These are phyloP conservation scores for Cladobotryum protrusum DNA, from an alignment of 2,329 filamentous ascomycete genomes.

Conservation along the genomic window DNA sequence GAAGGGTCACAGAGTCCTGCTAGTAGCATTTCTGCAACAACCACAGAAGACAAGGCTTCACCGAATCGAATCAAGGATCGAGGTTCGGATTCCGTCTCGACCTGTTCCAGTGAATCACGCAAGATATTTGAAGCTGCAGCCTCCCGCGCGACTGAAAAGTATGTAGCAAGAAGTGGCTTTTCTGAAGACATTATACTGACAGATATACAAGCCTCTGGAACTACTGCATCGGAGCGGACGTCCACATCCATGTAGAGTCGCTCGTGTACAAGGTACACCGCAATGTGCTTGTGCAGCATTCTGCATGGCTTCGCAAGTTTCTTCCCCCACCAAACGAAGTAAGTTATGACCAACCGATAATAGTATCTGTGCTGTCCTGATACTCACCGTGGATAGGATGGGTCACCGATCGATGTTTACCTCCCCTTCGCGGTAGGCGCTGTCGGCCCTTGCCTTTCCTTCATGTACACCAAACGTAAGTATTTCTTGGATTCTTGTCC, in stretches of 20 bases:
- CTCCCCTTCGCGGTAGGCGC: constrained; percentile 20
- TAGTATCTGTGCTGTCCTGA: not conserved
- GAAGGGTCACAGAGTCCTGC: not conserved
- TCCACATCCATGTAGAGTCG: constrained; percentile 21
- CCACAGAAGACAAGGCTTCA: not conserved
- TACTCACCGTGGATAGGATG: constrained; percentile 19
- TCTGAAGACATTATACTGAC: not conserved
- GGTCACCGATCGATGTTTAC: constrained; percentile 20
- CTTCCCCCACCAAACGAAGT: constrained; percentile 25
- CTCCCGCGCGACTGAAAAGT: constrained; percentile 22
- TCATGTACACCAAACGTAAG: constrained; percentile 31
- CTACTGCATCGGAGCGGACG: constrained; percentile 27
- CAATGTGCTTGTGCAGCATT: constrained; percentile 26
- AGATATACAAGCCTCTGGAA: constrained; percentile 23
- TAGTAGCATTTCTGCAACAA: constrained; percentile 9
- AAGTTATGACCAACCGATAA: constrained; percentile 1
- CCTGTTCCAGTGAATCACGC: constrained; percentile 12
- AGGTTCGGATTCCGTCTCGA: not conserved
- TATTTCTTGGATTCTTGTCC: not conserved
- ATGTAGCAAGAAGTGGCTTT: not conserved
- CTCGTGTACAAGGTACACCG: constrained; percentile 28
- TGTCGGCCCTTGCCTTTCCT: constrained; percentile 26
- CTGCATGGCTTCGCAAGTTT: constrained; percentile 28
- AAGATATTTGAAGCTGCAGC: constrained; percentile 22
- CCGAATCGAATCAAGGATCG: not conserved